Conservation (phyloP, 257 asterid species). For the Solanum piurae region DNA sequence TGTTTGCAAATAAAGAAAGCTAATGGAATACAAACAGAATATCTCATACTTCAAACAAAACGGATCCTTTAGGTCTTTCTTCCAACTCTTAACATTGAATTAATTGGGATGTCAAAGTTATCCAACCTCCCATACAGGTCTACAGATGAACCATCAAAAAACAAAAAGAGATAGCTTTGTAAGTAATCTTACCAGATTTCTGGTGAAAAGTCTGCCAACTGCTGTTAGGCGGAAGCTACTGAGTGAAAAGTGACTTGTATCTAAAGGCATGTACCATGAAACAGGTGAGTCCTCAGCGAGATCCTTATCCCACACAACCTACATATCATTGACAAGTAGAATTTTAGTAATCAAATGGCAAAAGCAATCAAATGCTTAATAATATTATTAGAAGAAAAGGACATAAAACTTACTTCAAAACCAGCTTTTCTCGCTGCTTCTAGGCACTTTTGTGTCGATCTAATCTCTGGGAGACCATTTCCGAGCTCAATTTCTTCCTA, state of each 20-base stretch:
- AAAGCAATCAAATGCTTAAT: background rate
- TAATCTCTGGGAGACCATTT: background rate
- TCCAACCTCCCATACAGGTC: background rate
- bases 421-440: constrained; percentile 28
- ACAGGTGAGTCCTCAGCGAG: constrained; percentile 79
- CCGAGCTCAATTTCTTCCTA: constrained; percentile 78
- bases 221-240: constrained; percentile 85
- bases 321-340: background rate
- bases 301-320: constrained; percentile 90
- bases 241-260: constrained; percentile 72
- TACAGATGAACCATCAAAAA: background rate
- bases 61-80: background rate
- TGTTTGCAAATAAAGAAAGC: background rate
- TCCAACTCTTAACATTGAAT: background rate
- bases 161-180: background rate
- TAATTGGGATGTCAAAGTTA: background rate
- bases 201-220: constrained; percentile 71
- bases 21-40: background rate
- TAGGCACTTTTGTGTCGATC: background rate
- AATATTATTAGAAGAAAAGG: background rate
- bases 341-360: background rate
- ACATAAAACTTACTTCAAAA: constrained; percentile 56
- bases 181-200: constrained; percentile 48
- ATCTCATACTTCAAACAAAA: background rate
- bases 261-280: constrained; percentile 94